phyloP scores from a whole-genome alignment of 352 stramenopile species.

The Phytophthora hibernalis region DNA sequence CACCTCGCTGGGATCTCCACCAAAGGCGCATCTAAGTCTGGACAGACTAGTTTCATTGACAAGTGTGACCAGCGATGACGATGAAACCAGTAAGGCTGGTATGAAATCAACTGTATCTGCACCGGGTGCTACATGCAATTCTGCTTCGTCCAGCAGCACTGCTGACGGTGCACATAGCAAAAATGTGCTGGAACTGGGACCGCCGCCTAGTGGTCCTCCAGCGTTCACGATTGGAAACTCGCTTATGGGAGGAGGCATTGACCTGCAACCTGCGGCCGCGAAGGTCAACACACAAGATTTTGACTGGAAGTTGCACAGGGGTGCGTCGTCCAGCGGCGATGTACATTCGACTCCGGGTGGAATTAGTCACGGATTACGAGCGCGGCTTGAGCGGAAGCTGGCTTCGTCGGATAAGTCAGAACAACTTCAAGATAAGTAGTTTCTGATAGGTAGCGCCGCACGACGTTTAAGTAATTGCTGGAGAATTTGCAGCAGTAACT shows the following conservation, averaged over 20 bases:
- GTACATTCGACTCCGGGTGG: not conserved
- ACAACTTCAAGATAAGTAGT: constrained; percentile 8
- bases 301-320: constrained; percentile 71
- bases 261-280: constrained; percentile 70
- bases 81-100: constrained; percentile 4
- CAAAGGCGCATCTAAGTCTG: constrained; percentile 21
- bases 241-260: constrained; percentile 85
- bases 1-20: not conserved
- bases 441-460: not conserved
- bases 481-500: constrained; percentile 8
- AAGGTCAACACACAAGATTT: constrained; percentile 86
- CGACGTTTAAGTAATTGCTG: constrained; percentile 7
- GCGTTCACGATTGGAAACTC: constrained; percentile 79
- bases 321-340: constrained; percentile 20
- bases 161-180: constrained; percentile 16
- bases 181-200: constrained; percentile 54
- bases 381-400: constrained; percentile 13
- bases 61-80: constrained; percentile 21
- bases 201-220: constrained; percentile 64
- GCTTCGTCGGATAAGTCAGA: constrained; percentile 23
- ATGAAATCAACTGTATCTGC: not conserved
- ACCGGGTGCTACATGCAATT: constrained; percentile 1
- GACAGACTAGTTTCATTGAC: constrained; percentile 23
- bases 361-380: constrained; percentile 21
- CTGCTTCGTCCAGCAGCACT: constrained; percentile 14